Base-by-base conservation (phyloP, 2,329 filamentous ascomycete genomes). In the Parastagonospora avenae region DNA sequence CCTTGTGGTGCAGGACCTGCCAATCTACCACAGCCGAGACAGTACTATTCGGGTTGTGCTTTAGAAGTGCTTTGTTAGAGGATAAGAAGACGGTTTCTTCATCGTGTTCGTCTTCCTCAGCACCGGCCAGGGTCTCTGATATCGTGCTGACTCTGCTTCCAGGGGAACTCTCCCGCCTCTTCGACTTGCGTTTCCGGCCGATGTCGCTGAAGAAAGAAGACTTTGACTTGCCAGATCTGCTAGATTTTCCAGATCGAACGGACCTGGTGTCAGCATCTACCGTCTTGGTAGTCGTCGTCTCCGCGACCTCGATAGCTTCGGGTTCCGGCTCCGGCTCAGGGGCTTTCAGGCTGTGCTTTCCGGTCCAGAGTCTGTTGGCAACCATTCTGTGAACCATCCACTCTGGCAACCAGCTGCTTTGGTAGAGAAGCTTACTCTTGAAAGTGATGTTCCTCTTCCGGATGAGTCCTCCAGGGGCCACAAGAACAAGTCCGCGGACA, bases 391-490 rank as follows among this genome's bases (percentile, higher is more conserved):
- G 70, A 1, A 84, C 71, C 7, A 89, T 57, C 40, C 73, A 76
- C 52, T 85, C 82, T 0, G 89, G 88, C 28, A 92, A 67, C 19
- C 85, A 64, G 4, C 81, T 81, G 12, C 77, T 77, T 4, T 79
- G 80, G 67, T 91, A 91, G 8, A 91, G 76, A 15, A 91, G 59
- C 46, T 81, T 81, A 63, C 82, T 85, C 54, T 79, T 78, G 72
- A 82, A 81, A 50, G 82, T 81, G 49, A 91, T 80, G 63, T 88
- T 85, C 11, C 77, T 75, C 4, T 76, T 73, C n/a, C 88, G 81
- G 42, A 96, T 84, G 38, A 96, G 79, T 0, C 92, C 92, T 0
- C 87, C 81, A 0, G 92, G 91, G 0, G 91, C 91, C 36, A 97
- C 81, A 5, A 96, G 82, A 9, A 94, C 79, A 16, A 97, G 78